phyloP scores from a whole-genome alignment of 1,284 basidiomycete genomes.

The Fomitopsis pinicola region DNA sequence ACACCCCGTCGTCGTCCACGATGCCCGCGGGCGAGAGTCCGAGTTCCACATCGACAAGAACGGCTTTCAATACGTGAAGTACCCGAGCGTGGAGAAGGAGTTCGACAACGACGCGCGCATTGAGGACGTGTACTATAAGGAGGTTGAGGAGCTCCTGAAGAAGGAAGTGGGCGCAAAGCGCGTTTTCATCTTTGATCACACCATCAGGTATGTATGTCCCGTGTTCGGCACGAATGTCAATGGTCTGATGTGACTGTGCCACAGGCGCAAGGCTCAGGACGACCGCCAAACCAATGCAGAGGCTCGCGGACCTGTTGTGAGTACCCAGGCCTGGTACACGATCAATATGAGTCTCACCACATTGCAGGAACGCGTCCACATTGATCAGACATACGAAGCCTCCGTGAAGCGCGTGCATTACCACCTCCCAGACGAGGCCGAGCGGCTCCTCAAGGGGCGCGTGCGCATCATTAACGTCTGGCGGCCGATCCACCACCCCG shows the following conservation, averaged over 20 bases:
- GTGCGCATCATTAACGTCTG: constrained; percentile 53
- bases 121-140: constrained; percentile 34
- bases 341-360: constrained; percentile 5
- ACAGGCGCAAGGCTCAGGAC: constrained; percentile 15
- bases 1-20: constrained; percentile 23
- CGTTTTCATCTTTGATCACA: constrained; percentile 43
- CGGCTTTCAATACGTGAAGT: constrained; percentile 38
- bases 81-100: constrained; percentile 34
- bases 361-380: constrained; percentile 36
- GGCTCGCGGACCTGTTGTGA: constrained; percentile 16
- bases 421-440: constrained; percentile 44
- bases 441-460: constrained; percentile 40
- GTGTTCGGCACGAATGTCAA: background rate
- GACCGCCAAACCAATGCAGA: constrained; percentile 4
- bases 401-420: constrained; percentile 46
- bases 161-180: constrained; percentile 36
- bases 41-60: constrained; percentile 34
- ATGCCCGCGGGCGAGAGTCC: constrained; percentile 30
- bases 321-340: background rate
- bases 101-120: constrained; percentile 39
- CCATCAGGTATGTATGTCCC: constrained; percentile 32
- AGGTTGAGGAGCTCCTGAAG: constrained; percentile 41
- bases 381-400: constrained; percentile 52
- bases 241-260: background rate
- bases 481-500: constrained; percentile 41